Evolutionary conservation across 2,329 filamentous ascomycete genomes (phyloP).

Genomic region (Penicillium concentricum): DNA sequence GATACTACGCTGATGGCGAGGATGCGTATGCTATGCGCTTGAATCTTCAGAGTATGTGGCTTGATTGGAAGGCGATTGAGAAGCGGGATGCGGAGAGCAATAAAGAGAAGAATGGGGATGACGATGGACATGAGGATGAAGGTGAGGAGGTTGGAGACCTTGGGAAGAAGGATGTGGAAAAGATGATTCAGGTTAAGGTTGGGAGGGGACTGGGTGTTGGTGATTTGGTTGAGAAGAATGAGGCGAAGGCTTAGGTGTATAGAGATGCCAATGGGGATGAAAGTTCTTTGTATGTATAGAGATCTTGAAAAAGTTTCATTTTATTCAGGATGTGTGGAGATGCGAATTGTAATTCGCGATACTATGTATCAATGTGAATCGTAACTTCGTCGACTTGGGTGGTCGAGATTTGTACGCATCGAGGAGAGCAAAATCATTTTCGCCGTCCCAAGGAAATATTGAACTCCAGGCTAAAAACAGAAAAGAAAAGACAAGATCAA

Average conservation of each 20-base stretch:
- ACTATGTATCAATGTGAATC: not conserved
- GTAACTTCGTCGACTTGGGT: not conserved
- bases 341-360: not conserved
- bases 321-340: not conserved
- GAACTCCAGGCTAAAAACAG: not conserved
- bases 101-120: constrained; percentile 28
- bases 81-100: constrained; percentile 37
- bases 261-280: not conserved
- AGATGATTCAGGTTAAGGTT: constrained; percentile 81
- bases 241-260: constrained; percentile 21
- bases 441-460: not conserved
- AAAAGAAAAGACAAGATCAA: not conserved
- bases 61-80: constrained; percentile 49
- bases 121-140: constrained; percentile 54
- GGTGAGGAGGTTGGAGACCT: constrained; percentile 69
- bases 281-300: constrained; percentile 1
- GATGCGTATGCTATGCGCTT: constrained; percentile 94
- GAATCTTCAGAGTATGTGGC: constrained; percentile 61
- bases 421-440: not conserved
- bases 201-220: constrained; percentile 77
- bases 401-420: not conserved
- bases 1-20: constrained; percentile 86
- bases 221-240: constrained; percentile 52
- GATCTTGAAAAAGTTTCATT: not conserved
- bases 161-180: constrained; percentile 55